These are phyloP conservation scores for Leishmania tarentolae DNA, from an alignment of 208 protist genomes.

Conservation along the genomic window DNA sequence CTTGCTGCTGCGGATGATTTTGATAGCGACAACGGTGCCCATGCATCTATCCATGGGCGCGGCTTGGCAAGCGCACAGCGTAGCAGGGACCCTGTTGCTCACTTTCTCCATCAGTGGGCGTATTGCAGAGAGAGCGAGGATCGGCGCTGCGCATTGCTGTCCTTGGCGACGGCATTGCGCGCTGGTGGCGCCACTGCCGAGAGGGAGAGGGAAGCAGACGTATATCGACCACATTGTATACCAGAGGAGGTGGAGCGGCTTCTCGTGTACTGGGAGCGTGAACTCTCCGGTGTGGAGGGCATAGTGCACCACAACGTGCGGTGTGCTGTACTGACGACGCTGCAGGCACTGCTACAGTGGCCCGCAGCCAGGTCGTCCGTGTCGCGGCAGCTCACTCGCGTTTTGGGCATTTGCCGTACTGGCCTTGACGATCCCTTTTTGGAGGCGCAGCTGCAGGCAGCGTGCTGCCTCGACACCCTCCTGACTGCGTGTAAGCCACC, in stretches of 20 bases:
- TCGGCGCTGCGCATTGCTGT: not conserved
- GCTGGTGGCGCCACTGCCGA: not conserved
- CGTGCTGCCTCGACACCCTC: constrained; percentile 34
- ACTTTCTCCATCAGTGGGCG: constrained; percentile 17
- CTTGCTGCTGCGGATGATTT: not conserved
- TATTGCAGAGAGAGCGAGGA: constrained; percentile 2
- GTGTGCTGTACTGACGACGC: constrained; percentile 26
- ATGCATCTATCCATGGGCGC: not conserved
- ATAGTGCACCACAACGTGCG: constrained; percentile 46
- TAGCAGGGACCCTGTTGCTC: constrained; percentile 5
- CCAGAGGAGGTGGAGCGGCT: constrained; percentile 23
- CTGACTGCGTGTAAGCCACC: constrained; percentile 22
- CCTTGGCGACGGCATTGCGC: constrained; percentile 1
- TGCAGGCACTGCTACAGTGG: constrained; percentile 36
- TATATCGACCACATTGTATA: not conserved
- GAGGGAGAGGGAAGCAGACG: too few relatives aligned
- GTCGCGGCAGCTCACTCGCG: constrained; percentile 35
- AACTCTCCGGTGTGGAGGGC: constrained; percentile 24
- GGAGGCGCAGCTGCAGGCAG: constrained; percentile 68
- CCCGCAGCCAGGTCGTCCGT: constrained; percentile 22
- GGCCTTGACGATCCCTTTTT: constrained; percentile 83
- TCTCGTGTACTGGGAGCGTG: constrained; percentile 33
- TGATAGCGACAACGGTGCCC: not conserved
- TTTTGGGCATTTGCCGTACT: constrained; percentile 43
- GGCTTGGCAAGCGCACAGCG: not conserved